Conservation (phyloP, 768 basidiomycete genomes). For the Leccinum pellstonianum region DNA sequence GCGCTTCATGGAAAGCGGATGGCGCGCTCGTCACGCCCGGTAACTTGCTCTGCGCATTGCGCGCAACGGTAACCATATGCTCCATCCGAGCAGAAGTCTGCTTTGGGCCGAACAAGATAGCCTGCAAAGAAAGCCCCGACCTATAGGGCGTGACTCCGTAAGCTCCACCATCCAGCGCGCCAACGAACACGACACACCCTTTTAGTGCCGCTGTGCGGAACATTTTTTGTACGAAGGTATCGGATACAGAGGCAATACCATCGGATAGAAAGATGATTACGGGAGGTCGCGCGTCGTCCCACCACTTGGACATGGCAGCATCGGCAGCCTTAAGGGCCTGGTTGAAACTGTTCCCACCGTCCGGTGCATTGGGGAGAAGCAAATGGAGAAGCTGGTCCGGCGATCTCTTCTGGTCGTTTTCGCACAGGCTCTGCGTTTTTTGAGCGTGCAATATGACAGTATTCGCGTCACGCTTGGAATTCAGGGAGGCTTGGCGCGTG, state of each 20-base stretch:
- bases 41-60: slow-evolving; percentile 41
- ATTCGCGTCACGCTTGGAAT: slow-evolving; percentile 48
- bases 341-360: slow-evolving; percentile 44
- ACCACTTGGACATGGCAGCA: slow-evolving; percentile 38
- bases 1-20: slow-evolving; percentile 50
- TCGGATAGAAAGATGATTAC: slow-evolving; percentile 59
- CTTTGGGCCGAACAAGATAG: slow-evolving; percentile 52
- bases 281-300: slow-evolving; percentile 47
- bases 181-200: slow-evolving; percentile 29
- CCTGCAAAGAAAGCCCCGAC: slow-evolving; percentile 55
- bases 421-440: slow-evolving; percentile 24
- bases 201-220: slow-evolving; percentile 37
- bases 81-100: slow-evolving; percentile 28
- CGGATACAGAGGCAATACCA: slow-evolving; percentile 42
- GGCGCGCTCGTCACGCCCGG: slow-evolving; percentile 25
- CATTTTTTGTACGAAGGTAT: slow-evolving; percentile 35
- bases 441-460: slow-evolving; percentile 49
- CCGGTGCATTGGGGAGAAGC: slow-evolving; percentile 35
- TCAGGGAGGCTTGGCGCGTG: slow-evolving; percentile 42
- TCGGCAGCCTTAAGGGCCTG: slow-evolving; percentile 40
- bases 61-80: slow-evolving; percentile 49
- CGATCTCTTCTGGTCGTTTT: slow-evolving; percentile 44
- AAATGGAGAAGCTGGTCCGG: slow-evolving; percentile 44
- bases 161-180: neutral
- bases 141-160: slow-evolving; percentile 30